phyloP scores from a whole-genome alignment of 2,329 filamentous ascomycete genomes.

The Pseudopithomyces chartarum region DNA sequence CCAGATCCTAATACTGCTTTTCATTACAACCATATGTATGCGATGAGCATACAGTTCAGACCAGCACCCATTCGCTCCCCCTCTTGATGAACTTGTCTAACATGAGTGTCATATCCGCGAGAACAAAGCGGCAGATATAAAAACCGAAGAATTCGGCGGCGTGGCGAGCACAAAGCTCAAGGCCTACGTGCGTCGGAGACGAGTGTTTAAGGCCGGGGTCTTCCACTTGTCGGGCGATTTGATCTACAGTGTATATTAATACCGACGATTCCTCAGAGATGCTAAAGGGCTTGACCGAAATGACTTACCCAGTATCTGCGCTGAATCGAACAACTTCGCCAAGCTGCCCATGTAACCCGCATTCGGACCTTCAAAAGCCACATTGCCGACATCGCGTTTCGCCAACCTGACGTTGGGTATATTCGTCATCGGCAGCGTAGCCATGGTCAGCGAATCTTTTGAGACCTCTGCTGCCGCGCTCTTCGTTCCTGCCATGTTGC shows the following conservation, averaged over 20 bases:
- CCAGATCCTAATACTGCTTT: slow-evolving; percentile 8
- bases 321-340: slow-evolving; percentile 89
- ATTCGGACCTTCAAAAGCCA: slow-evolving; percentile 81
- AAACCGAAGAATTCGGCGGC: slow-evolving; percentile 98
- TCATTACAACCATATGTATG: slow-evolving; percentile 5
- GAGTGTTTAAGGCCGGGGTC: slow-evolving; percentile 91
- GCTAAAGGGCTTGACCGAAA: background rate
- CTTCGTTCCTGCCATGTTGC: slow-evolving; percentile 55
- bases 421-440: slow-evolving; percentile 68
- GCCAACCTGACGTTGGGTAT: slow-evolving; percentile 75
- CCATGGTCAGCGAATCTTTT: slow-evolving; percentile 64
- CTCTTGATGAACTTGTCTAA: slow-evolving; percentile 97
- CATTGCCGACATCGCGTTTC: slow-evolving; percentile 71
- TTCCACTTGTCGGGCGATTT: slow-evolving; percentile 94
- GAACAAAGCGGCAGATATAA: slow-evolving; percentile 93
- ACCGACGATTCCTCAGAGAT: background rate
- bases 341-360: slow-evolving; percentile 89
- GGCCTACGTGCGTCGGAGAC: slow-evolving; percentile 90
- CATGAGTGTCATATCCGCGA: slow-evolving; percentile 80
- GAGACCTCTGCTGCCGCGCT: slow-evolving; percentile 45
- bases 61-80: slow-evolving; percentile 89
- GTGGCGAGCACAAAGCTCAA: slow-evolving; percentile 90
- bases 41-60: slow-evolving; percentile 41
- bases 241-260: slow-evolving; percentile 62
- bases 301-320: slow-evolving; percentile 82